Base-by-base conservation (phyloP, 2,329 filamentous ascomycete genomes). In the Aureobasidium pullulans region DNA sequence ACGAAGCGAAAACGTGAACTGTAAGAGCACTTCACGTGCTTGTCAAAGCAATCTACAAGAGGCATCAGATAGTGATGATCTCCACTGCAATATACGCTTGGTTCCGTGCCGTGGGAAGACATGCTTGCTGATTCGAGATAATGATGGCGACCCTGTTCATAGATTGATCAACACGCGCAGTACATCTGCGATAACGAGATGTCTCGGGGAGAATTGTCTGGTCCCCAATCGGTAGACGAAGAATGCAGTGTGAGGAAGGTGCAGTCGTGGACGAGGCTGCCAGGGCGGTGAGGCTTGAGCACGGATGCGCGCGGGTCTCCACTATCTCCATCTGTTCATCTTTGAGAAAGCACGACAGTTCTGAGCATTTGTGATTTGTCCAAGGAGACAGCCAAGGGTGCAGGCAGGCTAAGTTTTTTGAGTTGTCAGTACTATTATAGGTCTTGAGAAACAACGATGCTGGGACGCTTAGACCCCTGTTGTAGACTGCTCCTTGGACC, bases 21-120 rank as follows among this genome's bases (percentile, higher is more conserved):
- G 48, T 23, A 29, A 13, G 48, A 40, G 15, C 48, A 52, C 36
- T 52, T 52, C 48, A 52, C 48, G 48, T 52, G 48, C 19, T 31
- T 5, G 4, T 7, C 23, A 8, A 32, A 15, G 46, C 32, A 49
- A 49, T 49, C 9, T 49, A 49, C 36, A 15, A 49, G 46, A 49
- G 16, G 46, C 32, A 49, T 23, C 32, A n/a, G 7, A 49, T 49
- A 49, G 46, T 49, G 32, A 15, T 36, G 46, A 49, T 49, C 46
- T 49, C 32, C 46, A 37, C 16, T 49, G 46, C 46, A 37, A n/a
- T 15, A 37, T 36, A 9, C 31, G 16, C 8, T 4, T n/a, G 10
- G 11, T 37, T 49, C 32, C 10, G 32, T 49, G 31, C 46, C 46
- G 46, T 9, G 4, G 15, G 32, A 19, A 32, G 13, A 36, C 29